Evolutionary conservation across 352 stramenopile genomes (phyloP).

Genomic region (Globisporangium ultimum): DNA sequence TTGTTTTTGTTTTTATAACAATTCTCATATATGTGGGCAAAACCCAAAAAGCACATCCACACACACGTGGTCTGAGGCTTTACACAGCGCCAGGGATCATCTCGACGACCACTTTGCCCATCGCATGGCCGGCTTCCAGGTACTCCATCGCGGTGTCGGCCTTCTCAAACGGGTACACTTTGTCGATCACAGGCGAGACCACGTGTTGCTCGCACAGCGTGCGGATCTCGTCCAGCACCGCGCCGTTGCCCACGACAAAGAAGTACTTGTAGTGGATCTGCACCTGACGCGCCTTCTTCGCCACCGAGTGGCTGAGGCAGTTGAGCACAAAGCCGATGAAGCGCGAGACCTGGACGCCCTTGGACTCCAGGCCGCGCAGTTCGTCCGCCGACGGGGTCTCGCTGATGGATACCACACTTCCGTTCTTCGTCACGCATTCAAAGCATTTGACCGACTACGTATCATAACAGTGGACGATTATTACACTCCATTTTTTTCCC

Average conservation of each 20-base stretch:
- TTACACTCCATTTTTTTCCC: no score
- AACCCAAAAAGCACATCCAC: no score
- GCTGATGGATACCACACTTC: slow-evolving; percentile 35
- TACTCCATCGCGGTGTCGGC: slow-evolving; percentile 40
- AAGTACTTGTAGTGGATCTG: slow-evolving; percentile 41
- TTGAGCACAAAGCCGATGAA: slow-evolving; percentile 33
- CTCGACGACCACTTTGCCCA: slow-evolving; percentile 47
- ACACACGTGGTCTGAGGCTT: not conserved
- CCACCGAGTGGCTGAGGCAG: slow-evolving; percentile 36
- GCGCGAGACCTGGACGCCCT: slow-evolving; percentile 24
- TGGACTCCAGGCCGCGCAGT: slow-evolving; percentile 16
- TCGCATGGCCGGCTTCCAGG: slow-evolving; percentile 35
- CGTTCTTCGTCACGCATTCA: slow-evolving; percentile 37
- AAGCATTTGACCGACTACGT: slow-evolving; percentile 33
- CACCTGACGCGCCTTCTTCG: slow-evolving; percentile 26
- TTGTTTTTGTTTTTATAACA: no score
- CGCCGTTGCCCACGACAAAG: slow-evolving; percentile 26
- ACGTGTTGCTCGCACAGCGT: slow-evolving; percentile 22
- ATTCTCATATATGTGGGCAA: no score
- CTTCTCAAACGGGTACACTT: slow-evolving; percentile 45
- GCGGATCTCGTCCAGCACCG: slow-evolving; percentile 29
- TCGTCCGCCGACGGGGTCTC: slow-evolving; percentile 30
- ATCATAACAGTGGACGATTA: no score
- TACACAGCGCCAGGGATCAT: slow-evolving; percentile 13
- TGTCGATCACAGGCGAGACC: slow-evolving; percentile 37